Evolutionary conservation across 257 asterid species (phyloP), one percentile per base, ranked within the genome.

Genomic region (Ocimum tenuiflorum): DNA sequence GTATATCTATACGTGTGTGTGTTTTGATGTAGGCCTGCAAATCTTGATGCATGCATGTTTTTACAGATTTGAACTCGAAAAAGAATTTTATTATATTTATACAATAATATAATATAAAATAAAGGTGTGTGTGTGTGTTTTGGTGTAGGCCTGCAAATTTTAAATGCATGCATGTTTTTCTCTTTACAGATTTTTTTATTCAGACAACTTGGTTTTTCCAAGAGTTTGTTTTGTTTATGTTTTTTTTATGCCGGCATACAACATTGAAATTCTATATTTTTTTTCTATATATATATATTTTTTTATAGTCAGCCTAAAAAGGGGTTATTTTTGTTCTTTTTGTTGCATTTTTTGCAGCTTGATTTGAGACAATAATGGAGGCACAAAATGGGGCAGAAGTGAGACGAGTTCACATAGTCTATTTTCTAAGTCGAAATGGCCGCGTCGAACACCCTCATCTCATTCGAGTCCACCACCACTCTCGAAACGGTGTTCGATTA

Each of bases 401-500:
- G 13, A 83, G 98, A 61, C 79, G 89, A 23, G 81, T 92, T 72
- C 92, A 89, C 17, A 78, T 92, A 8, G 86, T 92, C 35, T 92
- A 92, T 63, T 87, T 85, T 68, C 83, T 92, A 0, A 85, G 98
- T 68, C 83, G 96, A 71, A 85, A 81, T 52, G 96, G 97, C 1
- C 78, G 79, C 6, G 70, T 80, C 52, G 97, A 92, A 48, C 95
- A 86, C 18, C 98, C 98, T 33, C 98, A 92, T 71, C 98, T 92
- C 74, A 53, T 92, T 57, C 87, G 94, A 0, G 86, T 89, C 14
- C 98, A 78, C 74, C 97, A 83, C 23, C 82, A 65, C 67, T 89
- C 94, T 2, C 76, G 87, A 77, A 84, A 84, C 51, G 98, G 97
- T 9, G 86, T 92, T 11, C 83, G 77, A 11, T 68, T 92, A 31